These are phyloP conservation scores for Lenzites betulinus DNA, from an alignment of 768 basidiomycete genomes.

Conservation along the genomic window DNA sequence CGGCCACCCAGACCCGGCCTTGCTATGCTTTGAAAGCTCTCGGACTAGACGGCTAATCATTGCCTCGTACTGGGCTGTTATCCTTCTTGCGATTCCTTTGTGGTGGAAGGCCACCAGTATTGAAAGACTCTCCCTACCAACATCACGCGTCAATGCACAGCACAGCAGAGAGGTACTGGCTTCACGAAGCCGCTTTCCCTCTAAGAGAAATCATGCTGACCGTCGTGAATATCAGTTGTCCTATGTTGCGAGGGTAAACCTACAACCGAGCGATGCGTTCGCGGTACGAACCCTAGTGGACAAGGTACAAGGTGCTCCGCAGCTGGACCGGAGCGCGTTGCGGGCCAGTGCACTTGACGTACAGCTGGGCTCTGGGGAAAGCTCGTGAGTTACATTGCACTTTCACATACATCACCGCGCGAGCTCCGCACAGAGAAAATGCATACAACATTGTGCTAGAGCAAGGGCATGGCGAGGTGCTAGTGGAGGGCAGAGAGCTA, in stretches of 20 bases:
- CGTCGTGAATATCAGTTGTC: conserved; percentile 30
- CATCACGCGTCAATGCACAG: conserved; percentile 53
- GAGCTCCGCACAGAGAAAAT: background rate
- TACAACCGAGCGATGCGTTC: conserved; percentile 15
- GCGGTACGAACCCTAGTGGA: background rate
- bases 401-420: background rate
- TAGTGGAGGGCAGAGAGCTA: conserved; percentile 15
- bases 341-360: conserved; percentile 13
- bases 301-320: conserved; percentile 1
- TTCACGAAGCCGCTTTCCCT: background rate
- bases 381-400: conserved; percentile 3
- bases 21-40: conserved; percentile 53
- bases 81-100: conserved; percentile 78
- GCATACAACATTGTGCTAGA: conserved; percentile 18
- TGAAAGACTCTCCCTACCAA: conserved; percentile 74
- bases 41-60: conserved; percentile 61
- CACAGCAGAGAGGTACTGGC: conserved; percentile 37
- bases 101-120: conserved; percentile 97
- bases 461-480: background rate
- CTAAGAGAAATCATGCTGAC: background rate
- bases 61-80: conserved; percentile 73
- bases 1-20: conserved; percentile 46
- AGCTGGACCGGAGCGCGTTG: background rate
- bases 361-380: background rate
- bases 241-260: conserved; percentile 26